Evolutionary conservation across 2,329 filamentous ascomycete genomes (phyloP).

Genomic region (Ceratocystis destructans): DNA sequence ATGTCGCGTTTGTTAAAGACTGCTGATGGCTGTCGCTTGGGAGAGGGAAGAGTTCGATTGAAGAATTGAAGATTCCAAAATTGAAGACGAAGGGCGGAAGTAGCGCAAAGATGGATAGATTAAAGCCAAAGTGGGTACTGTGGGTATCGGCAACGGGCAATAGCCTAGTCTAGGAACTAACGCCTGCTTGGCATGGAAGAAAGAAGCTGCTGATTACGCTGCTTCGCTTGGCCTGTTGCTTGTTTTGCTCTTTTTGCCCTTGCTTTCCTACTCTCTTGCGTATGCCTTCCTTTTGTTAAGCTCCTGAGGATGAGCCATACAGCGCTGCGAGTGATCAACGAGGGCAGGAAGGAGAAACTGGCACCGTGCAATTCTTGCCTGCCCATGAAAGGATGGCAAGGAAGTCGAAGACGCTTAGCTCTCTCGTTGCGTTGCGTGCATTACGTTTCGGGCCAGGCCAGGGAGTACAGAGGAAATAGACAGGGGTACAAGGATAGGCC

Average conservation of each 20-base stretch:
- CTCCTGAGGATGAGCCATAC: neutral
- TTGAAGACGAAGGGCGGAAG: neutral
- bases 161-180: neutral
- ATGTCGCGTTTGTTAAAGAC: too few species aligned
- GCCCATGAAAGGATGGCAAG: neutral
- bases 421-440: neutral
- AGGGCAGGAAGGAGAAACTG: neutral
- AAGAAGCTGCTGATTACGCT: slow-evolving; percentile 11
- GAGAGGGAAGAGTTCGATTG: neutral
- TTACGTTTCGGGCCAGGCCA: slow-evolving; percentile 14
- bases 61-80: neutral
- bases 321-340: neutral
- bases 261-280: neutral
- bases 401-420: neutral
- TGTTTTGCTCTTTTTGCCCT: neutral
- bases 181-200: slow-evolving; percentile 6
- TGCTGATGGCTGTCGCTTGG: neutral
- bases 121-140: neutral
- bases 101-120: neutral
- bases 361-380: neutral
- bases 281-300: neutral
- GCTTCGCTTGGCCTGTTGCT: slow-evolving; percentile 5
- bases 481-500: slow-evolving; percentile 9
- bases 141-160: neutral
- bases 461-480: neutral